Conservation (phyloP, 768 basidiomycete species). For the Suillus weaverae region DNA sequence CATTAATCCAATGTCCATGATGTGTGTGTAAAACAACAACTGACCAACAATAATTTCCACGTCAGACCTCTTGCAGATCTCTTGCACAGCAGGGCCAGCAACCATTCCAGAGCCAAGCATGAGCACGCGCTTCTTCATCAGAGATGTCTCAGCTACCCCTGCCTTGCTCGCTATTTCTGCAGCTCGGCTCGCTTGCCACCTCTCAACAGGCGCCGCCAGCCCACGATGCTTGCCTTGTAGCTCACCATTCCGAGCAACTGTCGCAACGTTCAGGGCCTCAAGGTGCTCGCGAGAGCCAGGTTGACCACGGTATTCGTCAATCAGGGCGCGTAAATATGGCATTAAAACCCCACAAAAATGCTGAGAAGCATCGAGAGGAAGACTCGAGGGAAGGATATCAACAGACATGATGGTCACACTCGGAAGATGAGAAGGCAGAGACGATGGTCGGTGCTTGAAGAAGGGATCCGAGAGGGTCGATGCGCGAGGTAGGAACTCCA, state of each 20-base stretch:
- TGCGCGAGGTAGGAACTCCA: constrained; percentile 76
- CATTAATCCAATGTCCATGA: constrained; percentile 17
- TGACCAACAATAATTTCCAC: constrained; percentile 76
- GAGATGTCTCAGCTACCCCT: neutral
- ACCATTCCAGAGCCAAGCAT: constrained; percentile 96
- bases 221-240: constrained; percentile 55
- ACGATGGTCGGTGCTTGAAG: constrained; percentile 49
- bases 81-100: constrained; percentile 81
- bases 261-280: constrained; percentile 64
- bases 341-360: constrained; percentile 69
- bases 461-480: constrained; percentile 80
- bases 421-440: constrained; percentile 46
- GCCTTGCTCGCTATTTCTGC: neutral
- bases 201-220: constrained; percentile 54
- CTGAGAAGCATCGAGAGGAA: constrained; percentile 78
- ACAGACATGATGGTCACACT: constrained; percentile 82
- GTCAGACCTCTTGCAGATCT: constrained; percentile 61
- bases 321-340: constrained; percentile 65
- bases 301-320: constrained; percentile 41
- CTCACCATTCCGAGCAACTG: constrained; percentile 60
- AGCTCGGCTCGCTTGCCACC: constrained; percentile 33
- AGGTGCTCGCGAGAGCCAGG: constrained; percentile 23
- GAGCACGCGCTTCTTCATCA: constrained; percentile 63
- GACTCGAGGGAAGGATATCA: constrained; percentile 85
- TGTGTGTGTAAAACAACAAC: constrained; percentile 28